These are phyloP conservation scores for Hypholoma sublateritium DNA, from an alignment of 768 basidiomycete genomes.

Conservation along the genomic window DNA sequence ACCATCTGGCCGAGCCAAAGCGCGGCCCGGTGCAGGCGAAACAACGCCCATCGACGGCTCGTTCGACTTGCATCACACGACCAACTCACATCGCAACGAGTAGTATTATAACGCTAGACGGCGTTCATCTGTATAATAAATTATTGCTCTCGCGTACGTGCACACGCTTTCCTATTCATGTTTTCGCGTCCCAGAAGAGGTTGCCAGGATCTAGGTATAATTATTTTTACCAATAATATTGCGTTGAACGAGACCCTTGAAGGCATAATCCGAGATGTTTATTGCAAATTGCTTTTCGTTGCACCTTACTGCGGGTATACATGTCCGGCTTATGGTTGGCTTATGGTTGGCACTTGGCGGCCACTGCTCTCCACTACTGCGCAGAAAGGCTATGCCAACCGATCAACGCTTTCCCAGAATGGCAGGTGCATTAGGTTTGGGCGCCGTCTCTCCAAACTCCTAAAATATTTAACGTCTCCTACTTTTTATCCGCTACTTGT, in stretches of 20 bases:
- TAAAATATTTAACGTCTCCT: background rate
- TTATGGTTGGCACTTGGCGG: background rate
- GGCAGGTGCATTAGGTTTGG: background rate
- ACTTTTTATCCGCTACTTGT: background rate
- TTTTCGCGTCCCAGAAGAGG: background rate
- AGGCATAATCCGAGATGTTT: too few species aligned
- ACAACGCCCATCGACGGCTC: slow-evolving; percentile 36
- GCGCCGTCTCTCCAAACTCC: background rate
- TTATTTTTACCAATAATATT: too few species aligned
- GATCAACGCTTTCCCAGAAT: slow-evolving; percentile 3
- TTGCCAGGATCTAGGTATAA: slow-evolving; percentile 3
- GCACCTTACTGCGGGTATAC: too few species aligned
- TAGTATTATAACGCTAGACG: slow-evolving; percentile 3
- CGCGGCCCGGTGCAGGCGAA: slow-evolving; percentile 48
- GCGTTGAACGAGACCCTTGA: too few species aligned
- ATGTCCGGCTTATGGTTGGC: too few species aligned
- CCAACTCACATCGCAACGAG: slow-evolving; percentile 8
- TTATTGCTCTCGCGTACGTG: background rate
- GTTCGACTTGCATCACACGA: slow-evolving; percentile 12
- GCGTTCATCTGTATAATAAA: slow-evolving; percentile 5
- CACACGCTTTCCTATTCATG: background rate
- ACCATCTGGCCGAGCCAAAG: slow-evolving; percentile 58
- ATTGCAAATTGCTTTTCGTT: too few species aligned
- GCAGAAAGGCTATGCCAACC: background rate
- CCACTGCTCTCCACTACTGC: background rate